These are phyloP conservation scores for Parachaetomium inaequale DNA, from an alignment of 495 filamentous ascomycete genomes.

Conservation along the genomic window DNA sequence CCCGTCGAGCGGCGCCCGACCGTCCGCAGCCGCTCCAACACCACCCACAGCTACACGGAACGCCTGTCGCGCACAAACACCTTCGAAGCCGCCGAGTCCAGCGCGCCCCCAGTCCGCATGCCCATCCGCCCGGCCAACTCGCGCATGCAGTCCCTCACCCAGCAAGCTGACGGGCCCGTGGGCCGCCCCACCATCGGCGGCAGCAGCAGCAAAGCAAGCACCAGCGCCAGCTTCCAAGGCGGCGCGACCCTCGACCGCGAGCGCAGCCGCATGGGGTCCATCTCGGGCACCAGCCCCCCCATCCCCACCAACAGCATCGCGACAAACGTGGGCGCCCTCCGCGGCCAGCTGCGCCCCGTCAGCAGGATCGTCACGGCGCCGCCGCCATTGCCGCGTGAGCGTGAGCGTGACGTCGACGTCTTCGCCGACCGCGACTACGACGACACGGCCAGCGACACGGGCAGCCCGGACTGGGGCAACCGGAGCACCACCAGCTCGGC, in stretches of 20 bases:
- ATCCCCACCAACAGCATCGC: constrained; percentile 26
- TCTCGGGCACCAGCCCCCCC: too few species aligned
- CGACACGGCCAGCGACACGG: constrained; percentile 54
- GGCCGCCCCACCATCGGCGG: constrained; percentile 32
- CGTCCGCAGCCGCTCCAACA: constrained; percentile 46
- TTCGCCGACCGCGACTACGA: constrained; percentile 66
- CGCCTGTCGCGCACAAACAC: constrained; percentile 39
- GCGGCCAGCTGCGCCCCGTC: constrained; percentile 43
- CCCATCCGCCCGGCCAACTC: constrained; percentile 55
- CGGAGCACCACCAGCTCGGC: constrained; percentile 58
- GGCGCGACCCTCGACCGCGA: constrained; percentile 29
- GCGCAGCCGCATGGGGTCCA: constrained; percentile 25
- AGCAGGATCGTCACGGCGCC: constrained; percentile 36
- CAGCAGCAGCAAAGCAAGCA: constrained; percentile 25
- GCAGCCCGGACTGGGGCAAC: constrained; percentile 58
- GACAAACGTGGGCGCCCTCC: constrained; percentile 34
- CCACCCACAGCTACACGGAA: constrained; percentile 42
- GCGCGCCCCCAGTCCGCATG: constrained; percentile 49
- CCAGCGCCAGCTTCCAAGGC: constrained; percentile 35
- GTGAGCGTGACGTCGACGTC: constrained; percentile 44
- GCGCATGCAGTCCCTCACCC: constrained; percentile 35
- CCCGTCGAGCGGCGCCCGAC: constrained; percentile 31
- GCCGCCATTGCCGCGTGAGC: too few species aligned
- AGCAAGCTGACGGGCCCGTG: constrained; percentile 37
- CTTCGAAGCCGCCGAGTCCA: constrained; percentile 36